Percentiles rank a stretch among this genome's conserved stretches.
Evolutionary conservation across 306 rosid species (phyloP).

Genomic region (Medicago lupulina): DNA sequence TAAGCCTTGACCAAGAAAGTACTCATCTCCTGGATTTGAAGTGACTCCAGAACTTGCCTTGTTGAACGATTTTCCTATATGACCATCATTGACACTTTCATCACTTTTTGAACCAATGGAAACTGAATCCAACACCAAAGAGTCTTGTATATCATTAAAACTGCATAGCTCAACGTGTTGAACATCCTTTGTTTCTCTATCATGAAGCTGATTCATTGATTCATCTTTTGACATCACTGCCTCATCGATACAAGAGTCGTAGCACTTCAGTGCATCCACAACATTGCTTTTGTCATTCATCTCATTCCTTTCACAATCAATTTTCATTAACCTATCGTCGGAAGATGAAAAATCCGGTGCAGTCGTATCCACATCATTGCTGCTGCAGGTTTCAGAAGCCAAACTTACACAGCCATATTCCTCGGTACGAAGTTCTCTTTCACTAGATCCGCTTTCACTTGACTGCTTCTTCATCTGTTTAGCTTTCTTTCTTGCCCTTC

Average conservation of each 20-base stretch:
- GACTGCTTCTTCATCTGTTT: constrained; percentile 58
- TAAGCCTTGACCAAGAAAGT: constrained; percentile 41
- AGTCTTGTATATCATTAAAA: constrained; percentile 45
- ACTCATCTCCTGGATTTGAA: constrained; percentile 47
- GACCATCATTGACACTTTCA: constrained; percentile 40
- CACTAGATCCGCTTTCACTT: constrained; percentile 51
- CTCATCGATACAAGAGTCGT: constrained; percentile 48
- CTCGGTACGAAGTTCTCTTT: constrained; percentile 55
- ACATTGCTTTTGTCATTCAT: constrained; percentile 4
- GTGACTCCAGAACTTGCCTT: constrained; percentile 42
- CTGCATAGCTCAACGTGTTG: constrained; percentile 34
- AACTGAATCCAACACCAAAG: constrained; percentile 54
- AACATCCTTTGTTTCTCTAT: constrained; percentile 40
- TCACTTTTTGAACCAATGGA: constrained; percentile 55
- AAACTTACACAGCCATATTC: constrained; percentile 52
- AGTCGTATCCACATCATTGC: constrained; percentile 49
- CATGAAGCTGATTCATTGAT: constrained; percentile 46
- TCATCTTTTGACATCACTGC: constrained; percentile 45
- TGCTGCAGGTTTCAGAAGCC: constrained; percentile 54
- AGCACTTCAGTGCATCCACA: constrained; percentile 40
- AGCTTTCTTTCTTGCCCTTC: constrained; percentile 61
- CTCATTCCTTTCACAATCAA: constrained; percentile 37
- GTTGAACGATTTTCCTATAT: constrained; percentile 44
- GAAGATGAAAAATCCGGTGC: constrained; percentile 48
- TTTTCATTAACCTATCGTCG: constrained; percentile 42